phyloP scores from a whole-genome alignment of 805 yeast genomes.

The Cyberlindnera mississippiensis region DNA sequence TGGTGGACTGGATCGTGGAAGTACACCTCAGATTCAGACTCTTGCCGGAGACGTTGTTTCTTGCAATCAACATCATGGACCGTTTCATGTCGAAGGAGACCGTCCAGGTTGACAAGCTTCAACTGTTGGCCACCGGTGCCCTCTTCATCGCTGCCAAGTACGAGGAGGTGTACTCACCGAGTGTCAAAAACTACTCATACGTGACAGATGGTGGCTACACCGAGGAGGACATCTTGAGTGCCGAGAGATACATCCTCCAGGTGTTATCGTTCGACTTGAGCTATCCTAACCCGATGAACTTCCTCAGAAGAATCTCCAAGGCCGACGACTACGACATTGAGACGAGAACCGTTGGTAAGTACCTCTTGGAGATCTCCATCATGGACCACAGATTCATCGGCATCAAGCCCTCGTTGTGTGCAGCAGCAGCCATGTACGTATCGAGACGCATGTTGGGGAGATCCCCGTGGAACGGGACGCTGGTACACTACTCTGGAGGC shows the following conservation, averaged over 20 bases:
- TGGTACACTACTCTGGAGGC: conserved; percentile 90
- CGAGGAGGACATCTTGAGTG: conserved; percentile 75
- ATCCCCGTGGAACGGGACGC: conserved; percentile 76
- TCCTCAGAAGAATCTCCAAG: conserved; percentile 80
- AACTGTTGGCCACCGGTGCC: conserved; percentile 80
- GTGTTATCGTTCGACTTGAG: conserved; percentile 70
- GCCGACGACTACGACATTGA: conserved; percentile 87
- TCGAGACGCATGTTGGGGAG: conserved; percentile 68
- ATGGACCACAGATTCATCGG: conserved; percentile 76
- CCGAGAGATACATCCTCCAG: conserved; percentile 75
- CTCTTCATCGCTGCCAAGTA: conserved; percentile 88
- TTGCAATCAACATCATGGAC: conserved; percentile 85
- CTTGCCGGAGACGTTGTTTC: conserved; percentile 78
- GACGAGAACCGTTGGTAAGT: conserved; percentile 81
- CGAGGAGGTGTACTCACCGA: conserved; percentile 88
- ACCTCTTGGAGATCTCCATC: conserved; percentile 70
- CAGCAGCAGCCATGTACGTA: conserved; percentile 87
- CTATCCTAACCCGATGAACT: conserved; percentile 88
- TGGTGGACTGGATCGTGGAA: conserved; percentile 93
- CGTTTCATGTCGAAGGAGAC: conserved; percentile 72
- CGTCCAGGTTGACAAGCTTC: conserved; percentile 75
- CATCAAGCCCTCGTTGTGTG: conserved; percentile 67
- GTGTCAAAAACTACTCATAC: conserved; percentile 79
- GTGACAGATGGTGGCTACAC: conserved; percentile 84
- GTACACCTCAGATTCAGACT: conserved; percentile 81